These are phyloP conservation scores for Penicillium paradoxum DNA, from an alignment of 495 filamentous ascomycete species.

Conservation along the genomic window DNA sequence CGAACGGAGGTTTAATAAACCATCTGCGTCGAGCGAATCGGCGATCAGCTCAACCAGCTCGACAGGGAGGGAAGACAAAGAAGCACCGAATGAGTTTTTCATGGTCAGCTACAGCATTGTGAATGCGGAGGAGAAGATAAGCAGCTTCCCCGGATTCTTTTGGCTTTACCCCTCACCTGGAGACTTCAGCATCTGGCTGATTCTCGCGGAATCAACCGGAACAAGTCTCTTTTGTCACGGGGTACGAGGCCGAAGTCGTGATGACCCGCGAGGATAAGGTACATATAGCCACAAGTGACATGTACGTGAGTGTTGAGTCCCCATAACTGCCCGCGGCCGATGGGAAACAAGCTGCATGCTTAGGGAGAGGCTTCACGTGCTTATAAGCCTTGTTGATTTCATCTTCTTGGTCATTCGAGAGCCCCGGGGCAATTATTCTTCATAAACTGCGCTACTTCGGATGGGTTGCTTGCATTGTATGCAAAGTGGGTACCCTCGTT, in stretches of 20 bases:
- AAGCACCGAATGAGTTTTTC: neutral
- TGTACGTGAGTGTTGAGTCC: slow-evolving; percentile 51
- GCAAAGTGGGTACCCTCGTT: slow-evolving; percentile 63
- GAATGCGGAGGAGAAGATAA: neutral
- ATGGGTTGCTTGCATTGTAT: slow-evolving; percentile 35
- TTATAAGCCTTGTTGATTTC: slow-evolving; percentile 56
- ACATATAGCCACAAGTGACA: neutral
- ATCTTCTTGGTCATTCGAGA: slow-evolving; percentile 45
- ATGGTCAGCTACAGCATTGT: no score
- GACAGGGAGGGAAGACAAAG: slow-evolving; percentile 14
- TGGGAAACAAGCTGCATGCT: slow-evolving; percentile 49
- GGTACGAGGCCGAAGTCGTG: no score
- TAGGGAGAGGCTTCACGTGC: slow-evolving; percentile 29
- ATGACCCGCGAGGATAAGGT: neutral
- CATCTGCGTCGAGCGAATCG: slow-evolving; percentile 1
- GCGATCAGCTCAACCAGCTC: slow-evolving; percentile 26
- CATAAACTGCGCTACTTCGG: slow-evolving; percentile 51
- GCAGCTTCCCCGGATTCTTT: slow-evolving; percentile 22
- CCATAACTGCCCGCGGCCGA: slow-evolving; percentile 58
- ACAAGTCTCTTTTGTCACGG: no score
- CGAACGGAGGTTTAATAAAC: slow-evolving; percentile 18
- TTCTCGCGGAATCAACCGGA: no score
- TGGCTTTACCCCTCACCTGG: slow-evolving; percentile 21
- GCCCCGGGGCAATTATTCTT: slow-evolving; percentile 54
- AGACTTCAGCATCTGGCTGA: no score